Conservation (phyloP, 2,329 filamentous ascomycete genomes). For the Tricladium varicosporioides region DNA sequence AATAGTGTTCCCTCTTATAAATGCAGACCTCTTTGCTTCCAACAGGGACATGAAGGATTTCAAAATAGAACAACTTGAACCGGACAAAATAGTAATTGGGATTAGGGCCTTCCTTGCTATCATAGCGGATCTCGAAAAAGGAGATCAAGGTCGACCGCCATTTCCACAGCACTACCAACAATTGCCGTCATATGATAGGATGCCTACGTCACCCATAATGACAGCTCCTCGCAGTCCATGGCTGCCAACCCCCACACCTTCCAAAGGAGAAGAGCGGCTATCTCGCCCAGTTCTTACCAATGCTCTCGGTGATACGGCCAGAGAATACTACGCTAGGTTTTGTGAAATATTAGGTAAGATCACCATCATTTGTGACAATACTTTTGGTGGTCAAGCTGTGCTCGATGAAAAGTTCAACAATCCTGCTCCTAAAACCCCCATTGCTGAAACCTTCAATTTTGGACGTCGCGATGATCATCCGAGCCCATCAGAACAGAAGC, state of each 20-base stretch:
- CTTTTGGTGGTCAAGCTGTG: slow-evolving; percentile 93
- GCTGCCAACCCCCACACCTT: slow-evolving; percentile 22
- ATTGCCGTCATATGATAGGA: slow-evolving; percentile 41
- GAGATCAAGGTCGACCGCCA: slow-evolving; percentile 72
- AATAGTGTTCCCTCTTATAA: slow-evolving; percentile 93
- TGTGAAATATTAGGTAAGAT: slow-evolving; percentile 96
- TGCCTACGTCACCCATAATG: slow-evolving; percentile 50
- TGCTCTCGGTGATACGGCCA: slow-evolving; percentile 70
- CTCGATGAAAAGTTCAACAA: slow-evolving; percentile 92
- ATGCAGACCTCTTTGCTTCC: slow-evolving; percentile 80
- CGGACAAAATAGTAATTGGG: slow-evolving; percentile 95
- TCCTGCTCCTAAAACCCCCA: slow-evolving; percentile 87
- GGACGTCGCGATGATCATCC: slow-evolving; percentile 75
- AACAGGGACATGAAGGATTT: slow-evolving; percentile 52
- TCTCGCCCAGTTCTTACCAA: slow-evolving; percentile 63
- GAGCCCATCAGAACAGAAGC: slow-evolving; percentile 75
- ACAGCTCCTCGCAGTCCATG: slow-evolving; percentile 34
- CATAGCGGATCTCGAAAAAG: slow-evolving; percentile 88
- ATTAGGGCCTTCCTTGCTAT: slow-evolving; percentile 92
- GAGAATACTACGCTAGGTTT: slow-evolving; percentile 85
- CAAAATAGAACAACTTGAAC: slow-evolving; percentile 88
- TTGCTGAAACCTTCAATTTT: slow-evolving; percentile 92
- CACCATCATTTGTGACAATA: slow-evolving; percentile 92
- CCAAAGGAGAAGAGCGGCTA: slow-evolving; percentile 58
- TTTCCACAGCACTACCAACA: slow-evolving; percentile 70